A percentile compares a stretch with the other conserved stretches of the same genome.
Conservation (phyloP, 2,329 filamentous ascomycete genomes). For the Colletotrichum ledebouriae region DNA sequence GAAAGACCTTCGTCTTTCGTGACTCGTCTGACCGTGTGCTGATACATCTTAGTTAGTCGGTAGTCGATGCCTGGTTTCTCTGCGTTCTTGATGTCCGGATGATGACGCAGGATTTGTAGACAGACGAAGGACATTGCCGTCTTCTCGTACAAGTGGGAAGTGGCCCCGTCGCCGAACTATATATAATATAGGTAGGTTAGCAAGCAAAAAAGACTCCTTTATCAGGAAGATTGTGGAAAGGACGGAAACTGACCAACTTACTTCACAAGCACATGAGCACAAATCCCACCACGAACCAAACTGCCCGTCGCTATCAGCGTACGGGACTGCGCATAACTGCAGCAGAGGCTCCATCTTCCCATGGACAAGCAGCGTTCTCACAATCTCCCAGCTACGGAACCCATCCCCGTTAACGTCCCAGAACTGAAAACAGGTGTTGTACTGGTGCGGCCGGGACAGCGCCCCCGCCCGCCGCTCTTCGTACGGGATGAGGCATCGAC, state of each 20-base stretch:
- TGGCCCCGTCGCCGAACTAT: neutral
- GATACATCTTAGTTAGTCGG: conserved; percentile 41
- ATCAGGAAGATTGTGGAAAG: neutral
- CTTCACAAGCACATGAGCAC: neutral
- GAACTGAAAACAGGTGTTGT: neutral
- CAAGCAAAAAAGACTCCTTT: too few species aligned
- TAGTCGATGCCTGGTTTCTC: conserved; percentile 39
- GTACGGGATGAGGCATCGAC: conserved; percentile 3
- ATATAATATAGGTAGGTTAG: neutral
- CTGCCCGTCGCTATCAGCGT: conserved; percentile 6
- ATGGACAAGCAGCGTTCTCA: conserved; percentile 46
- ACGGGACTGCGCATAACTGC: conserved; percentile 34
- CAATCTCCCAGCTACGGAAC: conserved; percentile 45
- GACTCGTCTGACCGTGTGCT: conserved; percentile 32
- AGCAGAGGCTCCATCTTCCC: conserved; percentile 46
- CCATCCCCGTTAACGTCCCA: neutral
- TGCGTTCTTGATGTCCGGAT: conserved; percentile 29
- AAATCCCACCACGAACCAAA: neutral
- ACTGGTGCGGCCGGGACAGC: neutral
- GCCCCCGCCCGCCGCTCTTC: neutral
- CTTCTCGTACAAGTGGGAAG: neutral
- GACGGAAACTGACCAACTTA: neutral
- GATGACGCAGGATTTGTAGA: conserved; percentile 44
- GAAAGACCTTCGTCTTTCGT: conserved; percentile 11
- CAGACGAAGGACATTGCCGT: conserved; percentile 24